These are phyloP conservation scores for Ogataea thermomethanolica DNA, from an alignment of 805 yeast genomes.

Conservation along the genomic window DNA sequence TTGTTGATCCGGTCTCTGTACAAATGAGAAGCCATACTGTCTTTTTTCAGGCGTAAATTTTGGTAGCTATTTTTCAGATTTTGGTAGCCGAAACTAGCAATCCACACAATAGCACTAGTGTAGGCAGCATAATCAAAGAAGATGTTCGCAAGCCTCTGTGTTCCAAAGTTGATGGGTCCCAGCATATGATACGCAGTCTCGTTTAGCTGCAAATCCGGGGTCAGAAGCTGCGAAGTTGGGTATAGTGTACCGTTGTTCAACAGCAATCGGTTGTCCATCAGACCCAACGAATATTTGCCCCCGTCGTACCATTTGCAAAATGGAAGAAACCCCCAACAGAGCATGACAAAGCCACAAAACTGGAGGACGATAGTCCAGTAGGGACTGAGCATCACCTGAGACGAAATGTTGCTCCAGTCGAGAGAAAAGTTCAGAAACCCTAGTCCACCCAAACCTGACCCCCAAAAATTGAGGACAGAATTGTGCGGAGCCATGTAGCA, in stretches of 20 bases:
- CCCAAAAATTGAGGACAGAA: slow-evolving; percentile 40
- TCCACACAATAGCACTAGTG: slow-evolving; percentile 46
- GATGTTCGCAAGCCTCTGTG: slow-evolving; percentile 48
- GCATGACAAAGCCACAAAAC: slow-evolving; percentile 42
- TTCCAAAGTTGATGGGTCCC: slow-evolving; percentile 47
- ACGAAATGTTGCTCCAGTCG: slow-evolving; percentile 54
- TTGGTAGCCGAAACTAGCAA: slow-evolving; percentile 27
- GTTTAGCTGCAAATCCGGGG: slow-evolving; percentile 39
- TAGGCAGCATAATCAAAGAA: slow-evolving; percentile 54
- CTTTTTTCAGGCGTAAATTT: slow-evolving; percentile 6
- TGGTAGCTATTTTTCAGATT: slow-evolving; percentile 19
- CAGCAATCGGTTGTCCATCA: slow-evolving; percentile 46
- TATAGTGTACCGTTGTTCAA: slow-evolving; percentile 37
- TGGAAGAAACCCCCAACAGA: slow-evolving; percentile 50
- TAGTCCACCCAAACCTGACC: slow-evolving; percentile 53
- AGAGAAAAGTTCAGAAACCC: slow-evolving; percentile 46
- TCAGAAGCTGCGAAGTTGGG: slow-evolving; percentile 41
- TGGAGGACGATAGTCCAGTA: slow-evolving; percentile 51
- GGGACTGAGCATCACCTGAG: slow-evolving; percentile 46
- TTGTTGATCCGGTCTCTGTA: slow-evolving; percentile 44
- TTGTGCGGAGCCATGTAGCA: slow-evolving; percentile 49
- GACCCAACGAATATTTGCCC: slow-evolving; percentile 36
- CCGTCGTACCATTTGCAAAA: slow-evolving; percentile 39
- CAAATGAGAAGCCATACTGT: not conserved
- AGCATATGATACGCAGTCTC: slow-evolving; percentile 41